Evolutionary conservation across 345 rosid species (phyloP).

Genomic region (Corchorus olitorius): DNA sequence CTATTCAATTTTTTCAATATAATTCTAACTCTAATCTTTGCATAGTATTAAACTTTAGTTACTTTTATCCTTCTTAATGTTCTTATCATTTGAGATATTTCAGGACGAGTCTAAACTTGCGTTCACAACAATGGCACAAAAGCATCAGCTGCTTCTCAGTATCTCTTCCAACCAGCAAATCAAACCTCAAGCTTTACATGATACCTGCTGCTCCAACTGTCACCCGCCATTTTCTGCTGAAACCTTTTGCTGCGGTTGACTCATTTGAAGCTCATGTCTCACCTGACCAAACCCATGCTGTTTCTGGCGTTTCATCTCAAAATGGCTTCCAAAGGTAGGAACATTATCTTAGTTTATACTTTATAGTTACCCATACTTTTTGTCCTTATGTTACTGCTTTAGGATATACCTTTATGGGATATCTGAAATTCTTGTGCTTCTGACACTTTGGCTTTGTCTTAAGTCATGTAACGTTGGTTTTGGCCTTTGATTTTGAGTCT

Average conservation of each 20-base stretch:
- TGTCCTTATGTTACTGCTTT: background rate
- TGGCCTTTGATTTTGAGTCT: background rate
- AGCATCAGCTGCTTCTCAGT: constrained; percentile 26
- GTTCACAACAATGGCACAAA: background rate
- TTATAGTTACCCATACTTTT: background rate
- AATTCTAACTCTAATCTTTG: background rate
- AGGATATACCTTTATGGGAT: background rate
- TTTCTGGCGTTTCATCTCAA: constrained; percentile 38
- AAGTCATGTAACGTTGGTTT: background rate
- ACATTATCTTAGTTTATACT: background rate
- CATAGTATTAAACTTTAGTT: background rate
- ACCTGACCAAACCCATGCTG: constrained; percentile 26
- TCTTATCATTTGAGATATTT: background rate
- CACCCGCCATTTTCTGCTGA: constrained; percentile 28
- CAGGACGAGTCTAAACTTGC: constrained; percentile 12
- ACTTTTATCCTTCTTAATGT: background rate
- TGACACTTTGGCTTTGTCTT: constrained; percentile 1
- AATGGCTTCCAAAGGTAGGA: constrained; percentile 46
- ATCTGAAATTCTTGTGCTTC: constrained; percentile 6
- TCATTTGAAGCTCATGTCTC: constrained; percentile 35
- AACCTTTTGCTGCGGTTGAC: constrained; percentile 35
- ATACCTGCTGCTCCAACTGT: constrained; percentile 26
- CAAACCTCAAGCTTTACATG: constrained; percentile 38
- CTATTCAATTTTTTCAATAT: background rate
- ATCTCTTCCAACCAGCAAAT: constrained; percentile 34